A percentile compares a stretch with the other conserved stretches of the same genome.
Evolutionary conservation across 2,329 filamentous ascomycete species (phyloP).

Genomic region (Verticillium alfalfae): DNA sequence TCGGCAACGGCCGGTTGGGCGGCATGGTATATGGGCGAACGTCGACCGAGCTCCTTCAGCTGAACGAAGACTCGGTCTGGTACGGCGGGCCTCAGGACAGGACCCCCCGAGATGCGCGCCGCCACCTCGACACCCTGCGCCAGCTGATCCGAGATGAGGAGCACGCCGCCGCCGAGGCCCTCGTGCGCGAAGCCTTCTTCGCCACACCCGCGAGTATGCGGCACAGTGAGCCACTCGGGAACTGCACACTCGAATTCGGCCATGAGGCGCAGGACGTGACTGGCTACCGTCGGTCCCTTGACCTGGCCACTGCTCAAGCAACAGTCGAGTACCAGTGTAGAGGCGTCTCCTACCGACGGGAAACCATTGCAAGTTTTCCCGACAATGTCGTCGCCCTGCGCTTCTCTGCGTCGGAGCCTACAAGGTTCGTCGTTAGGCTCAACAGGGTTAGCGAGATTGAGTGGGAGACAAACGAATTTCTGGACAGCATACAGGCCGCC

Average conservation of each 20-base stretch:
- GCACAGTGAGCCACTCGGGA: constrained; percentile 37
- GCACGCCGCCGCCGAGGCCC: constrained; percentile 11
- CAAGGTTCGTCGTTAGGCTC: constrained; percentile 19
- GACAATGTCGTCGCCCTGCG: constrained; percentile 11
- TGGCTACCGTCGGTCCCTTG: constrained; percentile 10
- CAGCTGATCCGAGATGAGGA: constrained; percentile 26
- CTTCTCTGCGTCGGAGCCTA: constrained; percentile 9
- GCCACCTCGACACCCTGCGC: constrained; percentile 27
- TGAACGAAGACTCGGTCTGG: constrained; percentile 43
- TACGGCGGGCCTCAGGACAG: constrained; percentile 33
- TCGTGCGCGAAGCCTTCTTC: constrained; percentile 29
- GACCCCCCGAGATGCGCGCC: constrained; percentile 24
- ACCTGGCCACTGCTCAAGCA: constrained; percentile 6
- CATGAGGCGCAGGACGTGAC: constrained; percentile 16
- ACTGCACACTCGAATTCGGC: constrained; percentile 31
- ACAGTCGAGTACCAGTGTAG: constrained; percentile 7
- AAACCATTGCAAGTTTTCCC: constrained; percentile 13
- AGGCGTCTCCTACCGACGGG: constrained; percentile 12
- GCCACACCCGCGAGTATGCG: constrained; percentile 37
- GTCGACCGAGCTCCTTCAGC: constrained; percentile 27
- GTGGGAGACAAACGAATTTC: constrained; percentile 36
- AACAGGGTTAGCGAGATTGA: constrained; percentile 33
- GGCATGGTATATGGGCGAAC: constrained; percentile 31
- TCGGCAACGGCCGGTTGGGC: constrained; percentile 35
- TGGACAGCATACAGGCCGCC: constrained; percentile 25